phyloP scores from a whole-genome alignment of 495 filamentous ascomycete species.

The Astrothelium macrocarpum region DNA sequence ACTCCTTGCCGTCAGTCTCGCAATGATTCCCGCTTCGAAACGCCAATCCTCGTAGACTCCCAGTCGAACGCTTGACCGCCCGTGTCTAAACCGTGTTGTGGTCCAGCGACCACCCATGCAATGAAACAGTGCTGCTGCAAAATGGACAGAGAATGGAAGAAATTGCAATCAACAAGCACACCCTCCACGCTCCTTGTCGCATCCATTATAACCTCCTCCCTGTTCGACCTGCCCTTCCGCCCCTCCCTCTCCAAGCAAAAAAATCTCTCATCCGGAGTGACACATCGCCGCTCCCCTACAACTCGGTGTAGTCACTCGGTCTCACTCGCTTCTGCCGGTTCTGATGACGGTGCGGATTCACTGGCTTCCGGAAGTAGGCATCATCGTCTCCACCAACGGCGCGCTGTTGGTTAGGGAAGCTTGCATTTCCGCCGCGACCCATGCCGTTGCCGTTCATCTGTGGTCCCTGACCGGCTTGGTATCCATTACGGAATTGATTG shows the following conservation, averaged over 20 bases:
- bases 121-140: background rate
- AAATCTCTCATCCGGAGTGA: background rate
- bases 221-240: too few relatives aligned
- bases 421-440: slow-evolving; percentile 15
- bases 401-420: slow-evolving; percentile 65
- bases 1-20: background rate
- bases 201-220: background rate
- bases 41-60: background rate
- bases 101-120: background rate
- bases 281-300: slow-evolving; percentile 33
- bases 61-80: background rate
- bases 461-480: slow-evolving; percentile 9
- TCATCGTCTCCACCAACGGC: slow-evolving; percentile 73
- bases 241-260: too few relatives aligned
- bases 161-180: background rate
- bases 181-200: background rate
- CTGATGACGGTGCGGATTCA: slow-evolving; percentile 88
- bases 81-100: background rate
- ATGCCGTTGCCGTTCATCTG: background rate
- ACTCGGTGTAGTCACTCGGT: slow-evolving; percentile 79
- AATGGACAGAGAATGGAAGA: background rate
- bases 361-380: slow-evolving; percentile 89
- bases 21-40: background rate
- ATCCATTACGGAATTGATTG: slow-evolving; percentile 11
- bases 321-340: slow-evolving; percentile 65